Evolutionary conservation across 1,139 yeast genomes (phyloP).

Genomic region (Cylindricascospora bacillispora): DNA sequence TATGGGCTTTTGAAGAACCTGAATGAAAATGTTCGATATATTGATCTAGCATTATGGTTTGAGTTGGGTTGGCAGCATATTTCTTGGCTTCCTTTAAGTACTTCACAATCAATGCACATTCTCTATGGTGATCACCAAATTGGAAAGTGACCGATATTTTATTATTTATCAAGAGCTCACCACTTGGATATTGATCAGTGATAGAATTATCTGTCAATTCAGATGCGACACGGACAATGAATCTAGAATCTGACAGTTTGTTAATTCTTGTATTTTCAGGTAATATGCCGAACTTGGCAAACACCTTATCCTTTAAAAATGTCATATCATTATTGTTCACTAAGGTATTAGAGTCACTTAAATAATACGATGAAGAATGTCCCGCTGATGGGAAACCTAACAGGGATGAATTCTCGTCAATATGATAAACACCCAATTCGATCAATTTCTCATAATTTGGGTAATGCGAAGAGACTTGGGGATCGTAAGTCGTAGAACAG

Average conservation of each 20-base stretch:
- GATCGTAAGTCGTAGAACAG: conserved; percentile 4
- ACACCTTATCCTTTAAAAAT: conserved; percentile 42
- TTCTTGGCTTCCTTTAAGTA: conserved; percentile 45
- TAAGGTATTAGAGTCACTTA: conserved; percentile 35
- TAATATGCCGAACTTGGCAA: conserved; percentile 50
- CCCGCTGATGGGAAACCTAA: conserved; percentile 74
- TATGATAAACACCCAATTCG: conserved; percentile 33
- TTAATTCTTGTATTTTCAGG: conserved; percentile 75
- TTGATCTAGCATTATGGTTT: conserved; percentile 46
- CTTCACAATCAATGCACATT: conserved; percentile 46
- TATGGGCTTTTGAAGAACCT: conserved; percentile 79
- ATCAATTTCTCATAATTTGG: conserved; percentile 32
- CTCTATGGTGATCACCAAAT: conserved; percentile 67
- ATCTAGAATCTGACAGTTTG: conserved; percentile 34
- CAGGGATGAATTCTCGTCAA: conserved; percentile 35
- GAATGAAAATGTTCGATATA: conserved; percentile 63
- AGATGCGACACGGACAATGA: conserved; percentile 51
- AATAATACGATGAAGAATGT: conserved; percentile 62
- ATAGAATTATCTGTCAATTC: conserved; percentile 33
- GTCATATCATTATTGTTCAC: conserved; percentile 58
- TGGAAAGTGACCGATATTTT: conserved; percentile 35
- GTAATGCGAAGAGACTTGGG: too few species aligned
- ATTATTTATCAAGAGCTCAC: conserved; percentile 27
- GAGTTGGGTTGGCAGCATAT: conserved; percentile 63
- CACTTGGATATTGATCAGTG: conserved; percentile 33